Base-by-base conservation (phyloP, 2,329 filamentous ascomycete genomes). In the Beauveria sp. region DNA sequence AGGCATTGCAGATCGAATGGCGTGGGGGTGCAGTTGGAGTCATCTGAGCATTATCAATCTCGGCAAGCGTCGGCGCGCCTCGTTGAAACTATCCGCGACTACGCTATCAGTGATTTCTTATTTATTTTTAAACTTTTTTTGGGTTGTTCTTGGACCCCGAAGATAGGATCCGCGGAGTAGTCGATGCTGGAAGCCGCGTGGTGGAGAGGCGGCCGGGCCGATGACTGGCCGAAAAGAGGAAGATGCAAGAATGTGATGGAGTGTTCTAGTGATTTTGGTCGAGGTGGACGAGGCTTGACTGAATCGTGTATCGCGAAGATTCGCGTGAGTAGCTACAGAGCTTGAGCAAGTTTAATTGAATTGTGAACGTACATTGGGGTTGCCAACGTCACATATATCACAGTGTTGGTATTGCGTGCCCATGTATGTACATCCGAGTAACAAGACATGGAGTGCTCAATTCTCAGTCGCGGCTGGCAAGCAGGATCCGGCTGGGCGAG, bases 21-120 rank as follows among this genome's bases (percentile, higher is more conserved):
- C 18, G 42, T 16, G 51, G 51, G 52, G n/a, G 51, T 10, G 16
- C 20, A 42, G 51, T 53, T 24, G 31, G 55, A 58, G 55, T 59
- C 56, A 51, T 59, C 46, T 51, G 56, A 45, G 56, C 56, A 50
- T 45, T 45, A 59, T 50, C 34, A 42, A 51, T 59, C 45, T 59
- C 56, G 56, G 56, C 56, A 20, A 51, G 46, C 56, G 46, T 59
- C 56, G 56, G 56, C 28, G 43, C 54, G 26, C 42, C n/a, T 40
- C n/a, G 43, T 34, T n/a, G 16, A 38, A 48, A 9, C 49, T 50
- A 58, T 50, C 45, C 53, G 53, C 42, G 53, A 48, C 24, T 56
- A 56, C 26, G 53, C 53, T 56, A 56, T 56, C 53, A 56, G 53
- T 55, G 10, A 14, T 22, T 3, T 12, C 10, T 34, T 10, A 34